Evolutionary conservation across 371 early-diverging fungal species (phyloP).

Genomic region (Basidiobolus meristosporus): DNA sequence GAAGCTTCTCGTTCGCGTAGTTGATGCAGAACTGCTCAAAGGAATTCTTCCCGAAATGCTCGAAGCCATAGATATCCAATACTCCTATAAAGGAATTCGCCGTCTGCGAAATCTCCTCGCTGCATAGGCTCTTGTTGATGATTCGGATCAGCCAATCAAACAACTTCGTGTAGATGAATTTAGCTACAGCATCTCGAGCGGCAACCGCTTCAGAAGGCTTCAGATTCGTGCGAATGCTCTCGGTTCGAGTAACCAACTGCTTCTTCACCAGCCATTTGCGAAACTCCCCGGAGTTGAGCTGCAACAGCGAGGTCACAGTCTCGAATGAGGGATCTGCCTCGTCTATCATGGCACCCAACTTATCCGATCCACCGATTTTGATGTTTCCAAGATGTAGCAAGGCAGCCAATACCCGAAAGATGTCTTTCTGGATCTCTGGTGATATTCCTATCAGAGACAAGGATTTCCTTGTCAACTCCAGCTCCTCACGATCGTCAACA

Average conservation of each 20-base stretch:
- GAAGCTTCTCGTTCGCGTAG: slow-evolving; percentile 95
- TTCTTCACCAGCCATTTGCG: slow-evolving; percentile 76
- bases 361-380: slow-evolving; percentile 47
- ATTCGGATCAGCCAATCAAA: slow-evolving; percentile 86
- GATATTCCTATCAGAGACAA: slow-evolving; percentile 72
- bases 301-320: slow-evolving; percentile 45
- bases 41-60: slow-evolving; percentile 93
- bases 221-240: slow-evolving; percentile 64
- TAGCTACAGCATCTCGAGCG: slow-evolving; percentile 83
- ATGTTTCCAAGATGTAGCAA: slow-evolving; percentile 87
- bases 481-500: slow-evolving; percentile 83
- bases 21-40: too few species aligned
- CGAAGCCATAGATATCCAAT: slow-evolving; percentile 92
- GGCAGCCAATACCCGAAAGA: slow-evolving; percentile 76
- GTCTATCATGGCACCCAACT: slow-evolving; percentile 31
- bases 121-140: slow-evolving; percentile 62
- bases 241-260: slow-evolving; percentile 71
- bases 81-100: slow-evolving; percentile 76
- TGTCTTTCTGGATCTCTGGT: slow-evolving; percentile 64
- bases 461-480: slow-evolving; percentile 66
- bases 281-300: slow-evolving; percentile 52
- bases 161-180: slow-evolving; percentile 78
- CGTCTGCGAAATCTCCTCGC: slow-evolving; percentile 26
- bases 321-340: slow-evolving; percentile 49
- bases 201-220: slow-evolving; percentile 51